Base-by-base conservation (phyloP, 2,329 filamentous ascomycete genomes). In the Cryphonectria naterciae region DNA sequence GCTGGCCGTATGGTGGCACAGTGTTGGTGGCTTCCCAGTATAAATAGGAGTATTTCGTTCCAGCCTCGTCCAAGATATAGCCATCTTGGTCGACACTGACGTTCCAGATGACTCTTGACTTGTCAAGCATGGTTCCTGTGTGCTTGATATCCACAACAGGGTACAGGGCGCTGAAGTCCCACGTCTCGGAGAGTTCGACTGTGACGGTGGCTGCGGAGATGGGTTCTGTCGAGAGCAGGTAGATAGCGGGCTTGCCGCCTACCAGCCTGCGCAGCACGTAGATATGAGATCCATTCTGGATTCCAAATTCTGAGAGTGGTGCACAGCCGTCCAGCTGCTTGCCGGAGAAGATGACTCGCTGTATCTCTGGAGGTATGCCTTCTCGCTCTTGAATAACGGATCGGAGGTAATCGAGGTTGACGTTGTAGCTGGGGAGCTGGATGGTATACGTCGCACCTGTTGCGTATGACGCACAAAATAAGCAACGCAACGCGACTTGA, bases 11-110 rank as follows among this genome's bases (percentile, higher is more conserved):
- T 13, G 64, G 5, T 13, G n/a, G 28, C 4, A 43, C 46, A 49
- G 46, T 10, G 17, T 67, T n/a, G 2, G 17, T 37, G 2, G 64
- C 68, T 19, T 73, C 73, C 71, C 71, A 71, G 32, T 58, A 71
- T 7, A 73, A 62, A n/a, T 66, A 70, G 35, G 64, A 62, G 19
- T 67, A 62, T 2, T 64, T 39, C 7, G 35, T 41, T 22, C 35
- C 61, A 10, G 11, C 17, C 17, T 41, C 11, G 17, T 63, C 61
- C 22, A 25, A 1, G 1, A 63, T 37, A 11, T 28, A 56, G 52
- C 52, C 52, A 19, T 56, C 52, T 7, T 28, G 52, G n/a, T 56
- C 52, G 25, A 56, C 52, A 10, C n/a, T 11, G 7, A 56, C 52
- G 52, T 56, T 56, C 52, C 52, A 56, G 2, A 13, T 56, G 52